Evolutionary conservation across 306 rosid genomes (phyloP), one percentile per base, ranked within the genome.

Genomic region (Vigna nakashimae): DNA sequence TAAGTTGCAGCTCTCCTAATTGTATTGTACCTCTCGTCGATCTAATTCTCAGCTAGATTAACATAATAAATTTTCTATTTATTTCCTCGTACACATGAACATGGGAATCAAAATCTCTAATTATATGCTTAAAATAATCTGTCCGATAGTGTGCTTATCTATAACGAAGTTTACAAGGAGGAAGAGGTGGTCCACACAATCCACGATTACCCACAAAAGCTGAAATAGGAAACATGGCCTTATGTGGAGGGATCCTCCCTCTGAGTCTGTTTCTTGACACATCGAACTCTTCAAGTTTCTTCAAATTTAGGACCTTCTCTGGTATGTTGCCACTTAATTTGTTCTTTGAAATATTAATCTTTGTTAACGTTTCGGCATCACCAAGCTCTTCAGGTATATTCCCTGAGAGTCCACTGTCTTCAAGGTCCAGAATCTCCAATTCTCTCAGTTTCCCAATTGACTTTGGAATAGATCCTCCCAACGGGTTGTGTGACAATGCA

Each of bases 161-260:
- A 45, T 45, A 45, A 45, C 50, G 0, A 80, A 79, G 85, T 0
- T 81, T 86, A 77, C 91, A 88, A 12, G 87, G 86, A 70, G 88
- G 87, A 68, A 90, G 91, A 69, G 91, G 92, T 74, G 77, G 15
- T 52, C 92, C 95, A 77, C 95, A 90, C 64, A 90, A 65, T 49
- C 87, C 89, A 36, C 56, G 88, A 59, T 88, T 90, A 26, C 84
- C 80, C 7, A 22, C 16, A 82, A 90, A 91, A 4, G 77, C 79
- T 14, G 91, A 87, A n/a, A 5, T 78, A 0, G 89, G 84, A 20
- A 91, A 68, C 83, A 7, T 51, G 2, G 55, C 32, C 65, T 51
- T 65, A 11, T 52, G 71, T 40, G 36, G 40, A 40, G 80, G 80
- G 40, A 77, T 66, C 22, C 57, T 65, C 22, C 80, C 80, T 17